Conservation (phyloP, 176 grass and related monocot species). For the Triticum turgidum region DNA sequence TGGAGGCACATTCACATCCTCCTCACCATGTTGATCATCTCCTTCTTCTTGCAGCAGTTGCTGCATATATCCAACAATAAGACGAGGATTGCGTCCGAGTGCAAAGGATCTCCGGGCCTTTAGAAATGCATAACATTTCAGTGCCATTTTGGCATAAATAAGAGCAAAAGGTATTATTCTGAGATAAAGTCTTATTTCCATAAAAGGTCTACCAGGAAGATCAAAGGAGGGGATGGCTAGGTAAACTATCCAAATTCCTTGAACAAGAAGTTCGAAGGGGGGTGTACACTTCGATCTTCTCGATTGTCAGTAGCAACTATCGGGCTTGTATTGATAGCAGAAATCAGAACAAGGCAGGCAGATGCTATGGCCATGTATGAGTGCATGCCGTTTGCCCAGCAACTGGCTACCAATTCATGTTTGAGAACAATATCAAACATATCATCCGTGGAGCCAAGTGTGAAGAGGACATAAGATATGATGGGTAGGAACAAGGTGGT, state of each 20-base stretch:
- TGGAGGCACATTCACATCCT: not conserved
- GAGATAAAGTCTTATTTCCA: too few relatives aligned
- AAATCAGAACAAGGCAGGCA: not conserved
- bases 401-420: not conserved
- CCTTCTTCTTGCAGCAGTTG: not conserved
- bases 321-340: not conserved
- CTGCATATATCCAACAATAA: not conserved
- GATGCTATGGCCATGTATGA: not conserved
- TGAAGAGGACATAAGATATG: not conserved
- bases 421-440: not conserved
- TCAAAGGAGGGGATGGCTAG: not conserved
- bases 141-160: not conserved
- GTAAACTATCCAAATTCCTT: not conserved
- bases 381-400: fast-evolving
- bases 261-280: not conserved
- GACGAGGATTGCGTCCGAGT: not conserved
- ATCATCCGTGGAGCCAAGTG: fast-evolving
- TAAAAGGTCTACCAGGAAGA: too few relatives aligned
- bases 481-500: not conserved
- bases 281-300: not conserved
- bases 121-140: not conserved
- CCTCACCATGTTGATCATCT: not conserved
- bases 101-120: not conserved
- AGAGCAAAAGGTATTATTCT: not conserved
- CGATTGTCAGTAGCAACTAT: not conserved